Evolutionary conservation across 805 yeast species (phyloP).

Genomic region (Tetrapisispora taiwanensis): DNA sequence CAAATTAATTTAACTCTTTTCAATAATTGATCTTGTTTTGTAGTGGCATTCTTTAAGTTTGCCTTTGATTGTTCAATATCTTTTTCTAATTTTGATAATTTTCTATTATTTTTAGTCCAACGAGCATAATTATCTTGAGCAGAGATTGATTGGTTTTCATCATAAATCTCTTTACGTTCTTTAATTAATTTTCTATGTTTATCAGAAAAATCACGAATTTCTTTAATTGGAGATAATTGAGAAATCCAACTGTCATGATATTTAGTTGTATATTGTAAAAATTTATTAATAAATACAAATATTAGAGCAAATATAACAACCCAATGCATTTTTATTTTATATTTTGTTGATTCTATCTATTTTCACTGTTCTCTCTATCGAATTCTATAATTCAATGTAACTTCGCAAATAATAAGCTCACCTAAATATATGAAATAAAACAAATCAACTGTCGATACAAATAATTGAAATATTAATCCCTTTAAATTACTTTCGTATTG

Average conservation of each 20-base stretch:
- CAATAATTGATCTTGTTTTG: conserved; percentile 7
- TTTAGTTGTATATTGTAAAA: conserved; percentile 16
- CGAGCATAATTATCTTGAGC: conserved; percentile 93
- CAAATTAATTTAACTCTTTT: conserved; percentile 16
- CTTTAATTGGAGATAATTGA: conserved; percentile 6
- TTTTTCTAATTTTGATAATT: conserved; percentile 44
- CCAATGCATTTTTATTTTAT: conserved; percentile 6
- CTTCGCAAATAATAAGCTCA: too few species aligned
- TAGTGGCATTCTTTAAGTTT: conserved; percentile 24
- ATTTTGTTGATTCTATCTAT: too few species aligned
- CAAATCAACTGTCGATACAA: too few species aligned
- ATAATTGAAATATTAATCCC: too few species aligned
- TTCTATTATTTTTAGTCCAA: conserved; percentile 88
- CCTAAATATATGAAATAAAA: too few species aligned
- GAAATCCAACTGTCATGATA: conserved; percentile 17
- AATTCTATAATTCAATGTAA: too few species aligned
- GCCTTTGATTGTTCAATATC: conserved; percentile 39
- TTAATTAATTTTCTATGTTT: conserved; percentile 28
- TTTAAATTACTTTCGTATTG: too few species aligned
- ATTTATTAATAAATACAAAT: conserved; percentile 14
- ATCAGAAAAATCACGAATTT: conserved; percentile 20
- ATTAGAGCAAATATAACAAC: conserved; percentile 11
- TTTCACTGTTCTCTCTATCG: too few species aligned
- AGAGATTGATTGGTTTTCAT: conserved; percentile 49
- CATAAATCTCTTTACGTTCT: conserved; percentile 39